Conservation (phyloP, 345 rosid genomes). For the Camelina sativa region DNA sequence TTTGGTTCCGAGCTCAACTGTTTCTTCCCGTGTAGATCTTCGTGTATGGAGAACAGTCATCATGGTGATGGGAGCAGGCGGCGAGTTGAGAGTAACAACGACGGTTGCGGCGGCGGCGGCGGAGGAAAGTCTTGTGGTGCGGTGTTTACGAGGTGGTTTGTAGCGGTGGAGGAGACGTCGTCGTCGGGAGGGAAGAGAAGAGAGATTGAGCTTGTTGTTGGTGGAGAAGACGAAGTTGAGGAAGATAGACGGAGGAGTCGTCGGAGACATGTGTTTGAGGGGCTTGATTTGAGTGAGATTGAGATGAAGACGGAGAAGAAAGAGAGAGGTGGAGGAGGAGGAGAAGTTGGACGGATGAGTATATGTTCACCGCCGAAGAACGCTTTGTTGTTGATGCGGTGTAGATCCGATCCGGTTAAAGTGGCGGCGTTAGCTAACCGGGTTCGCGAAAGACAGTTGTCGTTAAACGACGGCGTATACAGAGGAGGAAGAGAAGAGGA, state of each 20-base stretch:
- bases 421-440: slow-evolving; percentile 85
- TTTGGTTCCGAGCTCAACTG: slow-evolving; percentile 90
- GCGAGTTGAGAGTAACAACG: slow-evolving; percentile 45
- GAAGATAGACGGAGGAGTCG: slow-evolving; percentile 58
- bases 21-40: slow-evolving; percentile 80
- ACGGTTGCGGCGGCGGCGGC: slow-evolving; percentile 39
- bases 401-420: slow-evolving; percentile 95
- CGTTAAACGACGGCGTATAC: slow-evolving; percentile 34
- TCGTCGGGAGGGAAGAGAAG: slow-evolving; percentile 57
- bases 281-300: slow-evolving; percentile 54
- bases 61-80: slow-evolving; percentile 37
- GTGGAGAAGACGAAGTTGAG: slow-evolving; percentile 56
- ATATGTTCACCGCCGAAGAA: slow-evolving; percentile 84
- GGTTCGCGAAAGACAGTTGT: slow-evolving; percentile 65
- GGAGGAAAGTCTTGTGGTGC: slow-evolving; percentile 67
- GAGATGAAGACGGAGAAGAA: slow-evolving; percentile 50
- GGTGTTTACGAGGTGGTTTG: slow-evolving; percentile 80
- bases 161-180: slow-evolving; percentile 67
- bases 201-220: slow-evolving; percentile 76
- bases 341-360: slow-evolving; percentile 57
- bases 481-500: slow-evolving; percentile 23
- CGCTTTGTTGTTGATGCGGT: slow-evolving; percentile 86
- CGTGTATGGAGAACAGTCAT: slow-evolving; percentile 53
- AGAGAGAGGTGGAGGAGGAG: slow-evolving; percentile 56
- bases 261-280: slow-evolving; percentile 77